These are phyloP conservation scores for Puccinia coronata DNA, from an alignment of 1,284 basidiomycete species.

Conservation along the genomic window DNA sequence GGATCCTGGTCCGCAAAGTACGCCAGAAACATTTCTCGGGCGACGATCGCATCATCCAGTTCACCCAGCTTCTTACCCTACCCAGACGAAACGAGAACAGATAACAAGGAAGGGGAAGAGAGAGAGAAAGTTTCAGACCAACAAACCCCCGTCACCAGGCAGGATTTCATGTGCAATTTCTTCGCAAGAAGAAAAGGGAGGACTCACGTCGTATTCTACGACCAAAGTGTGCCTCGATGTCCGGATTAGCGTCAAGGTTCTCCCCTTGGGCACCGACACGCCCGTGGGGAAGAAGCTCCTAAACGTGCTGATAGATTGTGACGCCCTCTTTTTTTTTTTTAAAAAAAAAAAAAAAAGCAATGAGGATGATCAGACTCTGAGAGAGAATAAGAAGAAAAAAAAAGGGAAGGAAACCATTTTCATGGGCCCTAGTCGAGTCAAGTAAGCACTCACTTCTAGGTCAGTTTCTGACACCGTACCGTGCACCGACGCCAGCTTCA, in stretches of 20 bases:
- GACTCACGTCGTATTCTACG: conserved; percentile 59
- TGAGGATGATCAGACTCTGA: conserved; percentile 51
- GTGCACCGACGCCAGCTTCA: too few species aligned
- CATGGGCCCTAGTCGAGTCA: too few species aligned
- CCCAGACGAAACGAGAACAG: too few species aligned
- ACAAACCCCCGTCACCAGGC: neutral
- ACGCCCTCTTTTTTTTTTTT: conserved; percentile 15
- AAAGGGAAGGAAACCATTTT: too few species aligned
- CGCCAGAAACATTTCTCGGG: conserved; percentile 59
- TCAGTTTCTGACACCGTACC: too few species aligned
- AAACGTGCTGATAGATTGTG: conserved; percentile 55
- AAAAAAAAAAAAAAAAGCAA: conserved; percentile 45
- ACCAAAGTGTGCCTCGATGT: conserved; percentile 56
- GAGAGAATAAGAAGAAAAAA: neutral
- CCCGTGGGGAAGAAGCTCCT: conserved; percentile 62
- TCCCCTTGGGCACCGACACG: conserved; percentile 61
- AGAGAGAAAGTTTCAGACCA: too few species aligned
- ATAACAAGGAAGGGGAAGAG: too few species aligned
- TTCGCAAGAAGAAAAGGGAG: neutral
- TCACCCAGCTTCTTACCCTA: conserved; percentile 59
- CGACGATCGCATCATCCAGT: conserved; percentile 59
- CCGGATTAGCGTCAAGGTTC: conserved; percentile 60
- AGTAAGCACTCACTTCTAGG: conserved; percentile 41
- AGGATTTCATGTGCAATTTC: neutral
- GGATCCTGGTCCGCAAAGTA: conserved; percentile 61